A percentile compares a stretch with the other conserved stretches of the same genome.
phyloP scores from a whole-genome alignment of 2,329 filamentous ascomycete species.

The Emmonsiellopsis sp. region DNA sequence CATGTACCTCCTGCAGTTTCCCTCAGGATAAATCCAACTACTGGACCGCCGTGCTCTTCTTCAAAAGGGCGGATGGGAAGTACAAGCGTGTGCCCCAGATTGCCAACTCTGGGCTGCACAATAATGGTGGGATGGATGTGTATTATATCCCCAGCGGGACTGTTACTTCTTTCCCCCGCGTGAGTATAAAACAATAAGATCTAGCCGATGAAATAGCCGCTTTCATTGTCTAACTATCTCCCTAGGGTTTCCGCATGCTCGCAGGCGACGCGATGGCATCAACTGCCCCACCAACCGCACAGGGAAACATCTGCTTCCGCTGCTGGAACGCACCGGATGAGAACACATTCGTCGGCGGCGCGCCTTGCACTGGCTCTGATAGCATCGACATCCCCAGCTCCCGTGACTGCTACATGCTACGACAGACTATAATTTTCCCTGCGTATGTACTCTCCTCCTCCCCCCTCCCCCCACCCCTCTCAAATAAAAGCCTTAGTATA shows the following conservation, averaged over 20 bases:
- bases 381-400: neutral
- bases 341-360: neutral
- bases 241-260: neutral
- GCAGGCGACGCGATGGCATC: neutral
- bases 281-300: neutral
- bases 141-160: neutral
- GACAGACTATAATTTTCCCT: neutral
- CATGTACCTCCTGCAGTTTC: conserved; percentile 34
- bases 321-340: neutral
- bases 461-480: neutral
- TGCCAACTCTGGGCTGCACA: neutral
- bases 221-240: neutral
- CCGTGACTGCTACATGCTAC: neutral
- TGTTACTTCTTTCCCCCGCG: neutral
- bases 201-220: neutral
- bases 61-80: conserved; percentile 36
- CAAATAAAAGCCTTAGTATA: neutral
- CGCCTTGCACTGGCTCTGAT: neutral
- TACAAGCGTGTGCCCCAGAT: conserved; percentile 37
- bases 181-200: neutral
- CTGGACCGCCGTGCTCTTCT: conserved; percentile 42
- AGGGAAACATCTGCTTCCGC: neutral
- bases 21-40: conserved; percentile 40
- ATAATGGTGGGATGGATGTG: neutral
- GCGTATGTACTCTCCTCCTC: neutral